Evolutionary conservation across 2,329 filamentous ascomycete genomes (phyloP).

Genomic region (Cadophora malorum): DNA sequence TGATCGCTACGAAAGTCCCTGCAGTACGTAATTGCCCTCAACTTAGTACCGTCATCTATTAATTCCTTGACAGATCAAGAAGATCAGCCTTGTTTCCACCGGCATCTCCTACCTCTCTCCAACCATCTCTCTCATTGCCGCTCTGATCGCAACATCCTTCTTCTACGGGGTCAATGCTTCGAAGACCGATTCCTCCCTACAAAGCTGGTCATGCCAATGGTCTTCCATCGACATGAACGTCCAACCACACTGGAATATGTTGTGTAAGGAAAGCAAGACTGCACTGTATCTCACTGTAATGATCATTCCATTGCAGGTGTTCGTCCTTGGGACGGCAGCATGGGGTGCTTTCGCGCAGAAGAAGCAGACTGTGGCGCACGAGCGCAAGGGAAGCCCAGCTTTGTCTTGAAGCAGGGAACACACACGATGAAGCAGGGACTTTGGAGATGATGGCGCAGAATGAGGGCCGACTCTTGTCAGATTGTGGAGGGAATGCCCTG

Average conservation of each 20-base stretch:
- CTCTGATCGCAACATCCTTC: conserved; percentile 60
- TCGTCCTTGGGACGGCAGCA: conserved; percentile 54
- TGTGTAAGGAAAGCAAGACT: conserved; percentile 63
- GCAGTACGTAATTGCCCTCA: conserved; percentile 52
- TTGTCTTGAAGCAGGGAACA: conserved; percentile 36
- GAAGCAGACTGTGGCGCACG: conserved; percentile 43
- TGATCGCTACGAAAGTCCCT: conserved; percentile 56
- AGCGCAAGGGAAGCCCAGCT: conserved; percentile 43
- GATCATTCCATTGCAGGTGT: conserved; percentile 62
- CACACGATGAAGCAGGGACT: neutral
- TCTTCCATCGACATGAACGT: conserved; percentile 56
- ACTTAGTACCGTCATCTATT: conserved; percentile 3
- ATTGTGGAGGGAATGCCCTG: neutral
- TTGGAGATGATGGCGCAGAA: neutral
- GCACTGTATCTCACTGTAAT: conserved; percentile 61
- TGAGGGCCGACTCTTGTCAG: neutral
- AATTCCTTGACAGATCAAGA: conserved; percentile 48
- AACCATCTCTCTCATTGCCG: conserved; percentile 52
- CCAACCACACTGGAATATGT: conserved; percentile 60
- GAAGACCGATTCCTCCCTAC: conserved; percentile 57
- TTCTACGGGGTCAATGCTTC: conserved; percentile 65
- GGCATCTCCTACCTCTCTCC: conserved; percentile 48
- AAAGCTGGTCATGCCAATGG: conserved; percentile 71
- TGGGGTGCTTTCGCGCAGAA: conserved; percentile 55
- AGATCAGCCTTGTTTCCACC: conserved; percentile 38